phyloP scores from a whole-genome alignment of 371 early-diverging fungal species.

The Fennellomyces sp. region DNA sequence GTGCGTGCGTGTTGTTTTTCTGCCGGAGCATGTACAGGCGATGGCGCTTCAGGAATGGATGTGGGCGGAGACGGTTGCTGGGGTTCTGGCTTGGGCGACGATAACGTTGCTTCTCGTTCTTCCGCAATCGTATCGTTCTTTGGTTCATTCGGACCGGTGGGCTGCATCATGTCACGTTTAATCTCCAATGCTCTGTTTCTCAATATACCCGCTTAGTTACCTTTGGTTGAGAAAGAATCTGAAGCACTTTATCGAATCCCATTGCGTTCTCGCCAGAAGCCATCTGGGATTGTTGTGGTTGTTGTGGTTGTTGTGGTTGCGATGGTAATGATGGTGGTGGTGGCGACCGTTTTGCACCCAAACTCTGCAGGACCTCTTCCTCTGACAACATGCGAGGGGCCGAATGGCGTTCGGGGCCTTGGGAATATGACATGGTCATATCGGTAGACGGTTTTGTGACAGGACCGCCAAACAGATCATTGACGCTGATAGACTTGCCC shows the following conservation, averaged over 20 bases:
- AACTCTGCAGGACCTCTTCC: constrained; percentile 57
- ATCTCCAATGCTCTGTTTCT: background rate
- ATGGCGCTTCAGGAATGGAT: background rate
- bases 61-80: background rate
- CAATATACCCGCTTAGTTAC: too few species aligned
- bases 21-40: background rate
- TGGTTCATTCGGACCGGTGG: background rate
- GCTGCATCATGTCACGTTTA: background rate
- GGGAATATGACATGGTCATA: background rate
- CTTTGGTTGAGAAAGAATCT: constrained; percentile 62
- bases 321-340: too few species aligned
- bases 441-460: too few species aligned
- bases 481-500: constrained; percentile 44
- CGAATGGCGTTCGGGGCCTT: background rate
- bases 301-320: background rate
- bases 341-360: constrained; percentile 44
- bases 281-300: constrained; percentile 17
- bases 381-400: constrained; percentile 58
- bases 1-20: constrained; percentile 12
- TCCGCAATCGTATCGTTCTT: background rate
- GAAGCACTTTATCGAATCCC: constrained; percentile 63
- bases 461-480: constrained; percentile 59
- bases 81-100: background rate
- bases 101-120: background rate
- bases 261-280: constrained; percentile 49